These are phyloP conservation scores for Kwoniella shandongensis DNA, from an alignment of 768 basidiomycete species.

Conservation along the genomic window DNA sequence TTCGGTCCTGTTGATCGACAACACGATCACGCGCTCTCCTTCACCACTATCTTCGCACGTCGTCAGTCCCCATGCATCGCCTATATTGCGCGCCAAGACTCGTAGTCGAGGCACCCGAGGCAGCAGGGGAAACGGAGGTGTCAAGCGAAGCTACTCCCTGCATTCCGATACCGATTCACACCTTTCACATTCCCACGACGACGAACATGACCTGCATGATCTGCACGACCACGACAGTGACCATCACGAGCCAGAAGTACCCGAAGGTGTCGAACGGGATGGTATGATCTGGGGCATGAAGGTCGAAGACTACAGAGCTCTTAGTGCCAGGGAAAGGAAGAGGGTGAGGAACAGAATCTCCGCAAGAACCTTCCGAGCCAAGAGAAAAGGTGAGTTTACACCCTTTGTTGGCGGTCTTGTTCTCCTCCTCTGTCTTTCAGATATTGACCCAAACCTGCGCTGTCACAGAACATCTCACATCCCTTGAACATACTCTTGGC, in stretches of 20 bases:
- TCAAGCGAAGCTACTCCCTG: constrained; percentile 17
- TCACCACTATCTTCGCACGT: constrained; percentile 21
- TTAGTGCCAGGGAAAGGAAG: constrained; percentile 50
- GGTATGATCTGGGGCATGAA: constrained; percentile 54
- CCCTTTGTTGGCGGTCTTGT: neutral
- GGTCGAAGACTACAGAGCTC: constrained; percentile 46
- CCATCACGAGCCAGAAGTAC: constrained; percentile 40
- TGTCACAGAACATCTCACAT: constrained; percentile 40
- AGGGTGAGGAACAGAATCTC: constrained; percentile 51
- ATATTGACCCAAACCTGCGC: neutral
- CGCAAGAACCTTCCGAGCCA: constrained; percentile 51
- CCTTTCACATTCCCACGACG: constrained; percentile 18
- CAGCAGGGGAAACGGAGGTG: constrained; percentile 4
- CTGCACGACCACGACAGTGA: constrained; percentile 22
- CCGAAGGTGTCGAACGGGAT: constrained; percentile 49
- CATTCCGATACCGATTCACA: constrained; percentile 15
- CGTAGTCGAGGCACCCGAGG: neutral
- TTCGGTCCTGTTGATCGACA: constrained; percentile 24
- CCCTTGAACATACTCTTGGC: constrained; percentile 32
- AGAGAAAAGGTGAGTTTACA: constrained; percentile 46
- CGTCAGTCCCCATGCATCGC: constrained; percentile 4
- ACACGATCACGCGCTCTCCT: constrained; percentile 21
- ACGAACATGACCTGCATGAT: too few relatives aligned
- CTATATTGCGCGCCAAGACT: constrained; percentile 5
- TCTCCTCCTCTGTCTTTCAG: neutral